phyloP scores from a whole-genome alignment of 768 basidiomycete genomes.

The Suillus luteus region DNA sequence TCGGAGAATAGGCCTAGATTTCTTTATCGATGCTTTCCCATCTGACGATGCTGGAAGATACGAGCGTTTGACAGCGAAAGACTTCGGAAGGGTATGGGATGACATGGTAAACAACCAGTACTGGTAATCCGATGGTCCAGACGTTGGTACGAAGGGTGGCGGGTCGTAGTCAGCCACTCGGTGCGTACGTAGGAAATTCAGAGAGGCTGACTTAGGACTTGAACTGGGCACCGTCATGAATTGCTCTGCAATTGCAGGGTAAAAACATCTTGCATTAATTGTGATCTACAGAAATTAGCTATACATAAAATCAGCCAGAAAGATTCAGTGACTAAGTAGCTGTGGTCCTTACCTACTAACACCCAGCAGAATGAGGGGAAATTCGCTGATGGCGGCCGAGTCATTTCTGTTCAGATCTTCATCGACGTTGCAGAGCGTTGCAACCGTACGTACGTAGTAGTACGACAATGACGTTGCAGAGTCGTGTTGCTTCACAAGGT shows the following conservation, averaged over 20 bases:
- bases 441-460: not conserved
- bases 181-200: not conserved
- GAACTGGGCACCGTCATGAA: not conserved
- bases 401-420: not conserved
- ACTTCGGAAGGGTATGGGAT: not conserved
- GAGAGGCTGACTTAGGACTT: conserved; percentile 2
- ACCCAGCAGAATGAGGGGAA: not conserved
- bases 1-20: conserved; percentile 19
- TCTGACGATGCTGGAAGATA: not conserved
- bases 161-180: not conserved
- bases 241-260: not conserved
- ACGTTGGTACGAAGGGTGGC: not conserved
- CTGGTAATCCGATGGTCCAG: too few species aligned
- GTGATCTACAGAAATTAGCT: not conserved
- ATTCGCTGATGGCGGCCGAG: not conserved
- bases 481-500: not conserved
- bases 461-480: not conserved
- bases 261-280: not conserved
- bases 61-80: not conserved
- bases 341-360: not conserved
- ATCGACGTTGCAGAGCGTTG: not conserved
- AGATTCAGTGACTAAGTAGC: not conserved
- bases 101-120: not conserved
- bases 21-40: conserved; percentile 1
- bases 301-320: not conserved